Evolutionary conservation across 352 stramenopile genomes (phyloP).

Genomic region (Globisporangium paddicum): DNA sequence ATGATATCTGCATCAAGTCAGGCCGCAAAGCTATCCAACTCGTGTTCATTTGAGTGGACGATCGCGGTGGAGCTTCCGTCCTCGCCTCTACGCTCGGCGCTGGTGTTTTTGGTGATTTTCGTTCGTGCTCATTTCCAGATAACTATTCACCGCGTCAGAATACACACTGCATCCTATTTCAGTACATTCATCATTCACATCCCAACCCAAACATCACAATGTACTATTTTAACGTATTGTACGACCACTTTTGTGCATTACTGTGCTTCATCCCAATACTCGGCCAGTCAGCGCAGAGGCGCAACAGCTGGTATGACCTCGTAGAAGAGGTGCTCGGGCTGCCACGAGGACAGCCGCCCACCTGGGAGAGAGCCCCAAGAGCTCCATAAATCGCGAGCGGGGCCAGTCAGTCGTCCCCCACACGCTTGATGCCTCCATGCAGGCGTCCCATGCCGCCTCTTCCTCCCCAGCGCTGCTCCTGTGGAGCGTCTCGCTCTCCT

Average conservation of each 20-base stretch:
- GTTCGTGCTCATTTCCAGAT: neutral
- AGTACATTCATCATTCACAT: neutral
- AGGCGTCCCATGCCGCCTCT: neutral
- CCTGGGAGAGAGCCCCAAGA: neutral
- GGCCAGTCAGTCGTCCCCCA: neutral
- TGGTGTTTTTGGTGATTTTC: neutral
- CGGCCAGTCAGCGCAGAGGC: neutral
- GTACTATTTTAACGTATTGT: neutral
- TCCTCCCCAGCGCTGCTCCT: neutral
- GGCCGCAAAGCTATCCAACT: neutral
- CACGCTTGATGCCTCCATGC: neutral
- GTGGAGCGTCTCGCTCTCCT: neutral
- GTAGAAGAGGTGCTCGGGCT: too few relatives aligned
- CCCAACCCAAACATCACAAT: neutral
- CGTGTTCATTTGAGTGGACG: neutral
- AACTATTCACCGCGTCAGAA: neutral
- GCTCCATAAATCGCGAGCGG: slow-evolving; percentile 1
- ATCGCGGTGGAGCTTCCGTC: neutral
- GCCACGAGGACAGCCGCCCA: neutral
- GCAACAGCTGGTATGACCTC: slow-evolving; percentile 1
- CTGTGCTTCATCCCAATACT: neutral
- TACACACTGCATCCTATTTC: neutral
- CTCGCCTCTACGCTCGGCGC: neutral
- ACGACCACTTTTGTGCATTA: neutral
- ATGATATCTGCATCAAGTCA: neutral